phyloP scores from a whole-genome alignment of 2,329 filamentous ascomycete species.

The Ceratocystis colombiana region DNA sequence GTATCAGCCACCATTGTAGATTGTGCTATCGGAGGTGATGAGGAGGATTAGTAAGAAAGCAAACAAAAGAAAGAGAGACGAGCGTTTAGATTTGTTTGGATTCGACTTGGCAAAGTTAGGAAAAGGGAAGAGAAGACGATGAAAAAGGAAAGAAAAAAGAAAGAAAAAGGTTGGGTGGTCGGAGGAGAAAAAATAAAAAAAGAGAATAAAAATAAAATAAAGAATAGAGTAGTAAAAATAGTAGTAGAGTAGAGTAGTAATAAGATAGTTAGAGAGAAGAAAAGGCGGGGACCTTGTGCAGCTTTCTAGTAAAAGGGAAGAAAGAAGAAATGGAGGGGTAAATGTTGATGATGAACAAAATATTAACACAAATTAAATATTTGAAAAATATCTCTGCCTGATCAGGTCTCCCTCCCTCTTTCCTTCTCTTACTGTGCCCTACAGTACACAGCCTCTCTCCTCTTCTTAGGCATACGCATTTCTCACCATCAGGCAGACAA shows the following conservation, averaged over 20 bases:
- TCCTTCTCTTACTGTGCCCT: no score
- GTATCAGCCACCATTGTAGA: slow-evolving; percentile 73
- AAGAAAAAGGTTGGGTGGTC: slow-evolving; percentile 1
- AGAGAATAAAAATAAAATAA: slow-evolving; percentile 25
- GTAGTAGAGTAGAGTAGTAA: no score
- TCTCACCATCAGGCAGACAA: not conserved
- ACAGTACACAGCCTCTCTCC: no score
- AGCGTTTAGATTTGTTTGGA: not conserved
- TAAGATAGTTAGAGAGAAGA: slow-evolving; percentile 7
- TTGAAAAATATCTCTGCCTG: not conserved
- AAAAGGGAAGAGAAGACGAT: slow-evolving; percentile 7
- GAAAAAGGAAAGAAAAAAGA: slow-evolving; percentile 11
- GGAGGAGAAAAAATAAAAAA: slow-evolving; percentile 21
- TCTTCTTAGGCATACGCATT: no score
- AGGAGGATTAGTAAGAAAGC: not conserved
- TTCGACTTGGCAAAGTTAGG: no score
- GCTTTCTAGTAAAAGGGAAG: not conserved
- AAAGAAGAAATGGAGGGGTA: not conserved
- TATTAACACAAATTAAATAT: not conserved
- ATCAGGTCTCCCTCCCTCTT: not conserved
- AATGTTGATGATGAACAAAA: not conserved
- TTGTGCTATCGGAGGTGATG: not conserved
- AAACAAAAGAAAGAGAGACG: slow-evolving; percentile 12
- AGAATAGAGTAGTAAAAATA: not conserved
- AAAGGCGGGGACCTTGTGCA: slow-evolving; percentile 16